Evolutionary conservation across 352 stramenopile species (phyloP), one percentile per base, ranked within the genome.

Genomic region (Thraustochytrium striatum): DNA sequence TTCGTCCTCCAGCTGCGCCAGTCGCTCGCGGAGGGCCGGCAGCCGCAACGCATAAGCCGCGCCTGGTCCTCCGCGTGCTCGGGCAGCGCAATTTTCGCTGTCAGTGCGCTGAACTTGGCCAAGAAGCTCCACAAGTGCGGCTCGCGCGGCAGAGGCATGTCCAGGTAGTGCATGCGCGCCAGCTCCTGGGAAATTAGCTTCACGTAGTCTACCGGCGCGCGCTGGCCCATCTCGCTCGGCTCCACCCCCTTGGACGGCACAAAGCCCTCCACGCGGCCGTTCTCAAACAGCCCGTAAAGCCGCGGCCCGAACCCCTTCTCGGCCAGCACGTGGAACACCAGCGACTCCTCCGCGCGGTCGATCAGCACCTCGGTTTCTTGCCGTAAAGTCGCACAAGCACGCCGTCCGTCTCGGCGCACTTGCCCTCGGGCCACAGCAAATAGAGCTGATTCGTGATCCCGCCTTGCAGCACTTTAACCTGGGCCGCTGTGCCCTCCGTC

Each of bases 361-460:
- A 97, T 97, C 44, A 97, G 91, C 32, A 92, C 87, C 72, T 97
- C 92, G 41, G 92, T 97, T 96, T 93, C 73, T 92, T 85, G 28
- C 92, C 92, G 68, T 96, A 97, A 47, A 97, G 82, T 28, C 92
- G 89, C 59, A 97, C 87, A 21, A 97, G 87, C 55, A 94, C 89
- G 9, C 57, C 59, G n/a, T n/a, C n/a, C n/a, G n/a, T n/a, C n/a
- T n/a, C n/a, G 13, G 62, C 28, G 55, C 16, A 57, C 33, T 84
- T 61, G 0, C n/a, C 21, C 30, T 89, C 84, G 61, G 90, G 87
- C 25, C 85, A 61, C 84, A 96, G 85, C 28, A 90, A 89, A 85
- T 94, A 97, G 30, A 97, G 88, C 72, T 89, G 87, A 81, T 97
- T 97, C 16, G 92, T 97, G 84, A 97, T 96, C 55, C 92, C 92